Conservation (phyloP, 495 filamentous ascomycete species). For the Halenospora varia region DNA sequence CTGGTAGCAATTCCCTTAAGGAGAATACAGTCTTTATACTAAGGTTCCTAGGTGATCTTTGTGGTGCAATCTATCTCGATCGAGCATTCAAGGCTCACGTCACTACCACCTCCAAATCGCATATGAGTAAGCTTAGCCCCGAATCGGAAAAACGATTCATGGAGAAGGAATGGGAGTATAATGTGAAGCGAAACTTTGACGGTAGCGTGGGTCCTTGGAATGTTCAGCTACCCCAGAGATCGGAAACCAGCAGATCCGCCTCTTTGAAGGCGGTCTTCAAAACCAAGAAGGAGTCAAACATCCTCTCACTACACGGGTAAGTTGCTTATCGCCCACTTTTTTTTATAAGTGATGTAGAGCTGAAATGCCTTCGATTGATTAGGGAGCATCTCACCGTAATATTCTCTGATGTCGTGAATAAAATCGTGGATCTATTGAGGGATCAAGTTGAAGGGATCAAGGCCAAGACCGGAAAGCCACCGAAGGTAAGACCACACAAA, state of each 20-base stretch:
- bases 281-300: background rate
- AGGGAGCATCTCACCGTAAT: background rate
- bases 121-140: background rate
- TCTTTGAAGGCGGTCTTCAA: background rate
- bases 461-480: background rate
- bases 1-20: no score
- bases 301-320: background rate
- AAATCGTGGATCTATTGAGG: background rate
- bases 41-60: background rate
- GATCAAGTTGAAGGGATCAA: background rate
- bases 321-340: background rate
- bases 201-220: background rate
- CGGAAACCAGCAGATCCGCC: background rate
- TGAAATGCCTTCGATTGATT: no score
- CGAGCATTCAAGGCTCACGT: conserved; percentile 1
- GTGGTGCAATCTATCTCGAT: conserved; percentile 3
- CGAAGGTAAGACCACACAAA: background rate
- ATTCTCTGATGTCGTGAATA: background rate
- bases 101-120: background rate
- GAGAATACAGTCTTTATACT: background rate
- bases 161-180: conserved; percentile 3
- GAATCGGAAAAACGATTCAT: conserved; percentile 2
- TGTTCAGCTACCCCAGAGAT: background rate
- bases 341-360: background rate
- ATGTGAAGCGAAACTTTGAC: background rate